Percentiles rank a stretch among this genome's conserved stretches.
These are phyloP conservation scores for Bonia amplexicaulis DNA, from an alignment of 176 grass and related monocot species.

Conservation along the genomic window DNA sequence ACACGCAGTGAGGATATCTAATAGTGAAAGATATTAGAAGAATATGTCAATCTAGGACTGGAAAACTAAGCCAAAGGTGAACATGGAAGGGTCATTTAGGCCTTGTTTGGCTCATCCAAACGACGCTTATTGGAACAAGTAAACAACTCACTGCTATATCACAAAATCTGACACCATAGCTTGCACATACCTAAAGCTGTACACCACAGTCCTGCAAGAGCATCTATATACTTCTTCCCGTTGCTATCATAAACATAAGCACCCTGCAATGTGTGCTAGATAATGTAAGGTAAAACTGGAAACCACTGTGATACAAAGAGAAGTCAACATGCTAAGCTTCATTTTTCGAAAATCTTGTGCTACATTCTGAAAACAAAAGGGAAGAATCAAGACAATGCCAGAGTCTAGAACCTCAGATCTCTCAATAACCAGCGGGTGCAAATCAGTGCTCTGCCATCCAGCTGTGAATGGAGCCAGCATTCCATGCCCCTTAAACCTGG, in stretches of 20 bases:
- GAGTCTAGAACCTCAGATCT: slow-evolving; percentile 60
- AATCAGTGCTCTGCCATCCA: slow-evolving; percentile 85
- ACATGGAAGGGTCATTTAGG: too few relatives aligned
- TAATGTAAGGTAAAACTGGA: not conserved
- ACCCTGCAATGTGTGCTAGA: slow-evolving; percentile 41
- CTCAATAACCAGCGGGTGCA: slow-evolving; percentile 76
- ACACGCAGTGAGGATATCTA: too few relatives aligned
- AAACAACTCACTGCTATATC: not conserved
- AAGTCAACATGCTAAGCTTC: not conserved
- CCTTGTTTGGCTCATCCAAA: too few relatives aligned
- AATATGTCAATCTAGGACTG: too few relatives aligned
- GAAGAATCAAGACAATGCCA: not conserved
- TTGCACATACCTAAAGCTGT: slow-evolving; percentile 72
- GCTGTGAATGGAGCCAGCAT: slow-evolving; percentile 98
- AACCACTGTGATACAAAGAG: not conserved
- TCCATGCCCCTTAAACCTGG: slow-evolving; percentile 77
- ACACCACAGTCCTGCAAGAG: slow-evolving; percentile 89
- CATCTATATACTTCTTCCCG: slow-evolving; percentile 88
- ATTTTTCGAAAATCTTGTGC: not conserved
- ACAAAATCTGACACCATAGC: not conserved
- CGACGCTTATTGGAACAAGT: not conserved
- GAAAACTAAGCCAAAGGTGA: too few relatives aligned
- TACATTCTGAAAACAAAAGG: not conserved
- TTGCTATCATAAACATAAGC: slow-evolving; percentile 87
- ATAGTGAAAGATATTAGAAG: too few relatives aligned